Percentiles rank a stretch among this genome's conserved stretches.
Conservation (phyloP, 2,329 filamentous ascomycete species). For the Alternaria gansuensis region DNA sequence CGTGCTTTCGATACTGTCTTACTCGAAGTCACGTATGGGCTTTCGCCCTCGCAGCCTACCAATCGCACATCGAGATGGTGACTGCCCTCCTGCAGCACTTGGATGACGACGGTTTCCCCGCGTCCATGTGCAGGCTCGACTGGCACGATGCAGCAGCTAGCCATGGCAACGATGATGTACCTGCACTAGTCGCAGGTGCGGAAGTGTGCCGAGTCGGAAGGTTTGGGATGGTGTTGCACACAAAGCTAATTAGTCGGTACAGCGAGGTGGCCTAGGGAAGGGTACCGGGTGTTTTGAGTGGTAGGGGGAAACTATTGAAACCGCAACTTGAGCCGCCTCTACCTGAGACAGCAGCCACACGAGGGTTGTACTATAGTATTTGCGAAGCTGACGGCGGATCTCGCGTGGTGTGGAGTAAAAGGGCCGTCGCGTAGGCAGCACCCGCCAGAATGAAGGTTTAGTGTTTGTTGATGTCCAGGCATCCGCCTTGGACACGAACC, state of each 20-base stretch:
- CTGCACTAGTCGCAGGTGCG: conserved; percentile 7
- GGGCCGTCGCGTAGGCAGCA: conserved; percentile 11
- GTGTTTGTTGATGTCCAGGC: conserved; percentile 17
- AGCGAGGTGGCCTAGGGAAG: conserved; percentile 18
- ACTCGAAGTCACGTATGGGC: conserved; percentile 67
- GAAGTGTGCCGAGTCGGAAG: conserved; percentile 11
- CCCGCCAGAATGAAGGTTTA: conserved; percentile 8
- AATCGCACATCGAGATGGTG: conserved; percentile 71
- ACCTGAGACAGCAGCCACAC: conserved; percentile 12
- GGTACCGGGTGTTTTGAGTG: conserved; percentile 28
- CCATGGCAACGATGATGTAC: conserved; percentile 19
- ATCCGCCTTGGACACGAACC: conserved; percentile 14
- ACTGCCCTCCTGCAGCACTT: conserved; percentile 63
- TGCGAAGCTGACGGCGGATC: not conserved
- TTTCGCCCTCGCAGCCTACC: conserved; percentile 72
- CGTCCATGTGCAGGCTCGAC: conserved; percentile 65
- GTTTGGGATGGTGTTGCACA: conserved; percentile 11
- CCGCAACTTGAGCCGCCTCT: conserved; percentile 6
- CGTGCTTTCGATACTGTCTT: conserved; percentile 52
- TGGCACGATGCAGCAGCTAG: conserved; percentile 60
- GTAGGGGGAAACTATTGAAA: conserved; percentile 18
- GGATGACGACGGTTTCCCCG: conserved; percentile 67
- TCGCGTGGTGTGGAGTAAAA: not conserved
- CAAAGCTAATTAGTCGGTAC: not conserved
- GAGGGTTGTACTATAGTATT: conserved; percentile 27